These are phyloP conservation scores for Phaeosphaeriaceae sp. DNA, from an alignment of 2,329 filamentous ascomycete species.

Conservation along the genomic window DNA sequence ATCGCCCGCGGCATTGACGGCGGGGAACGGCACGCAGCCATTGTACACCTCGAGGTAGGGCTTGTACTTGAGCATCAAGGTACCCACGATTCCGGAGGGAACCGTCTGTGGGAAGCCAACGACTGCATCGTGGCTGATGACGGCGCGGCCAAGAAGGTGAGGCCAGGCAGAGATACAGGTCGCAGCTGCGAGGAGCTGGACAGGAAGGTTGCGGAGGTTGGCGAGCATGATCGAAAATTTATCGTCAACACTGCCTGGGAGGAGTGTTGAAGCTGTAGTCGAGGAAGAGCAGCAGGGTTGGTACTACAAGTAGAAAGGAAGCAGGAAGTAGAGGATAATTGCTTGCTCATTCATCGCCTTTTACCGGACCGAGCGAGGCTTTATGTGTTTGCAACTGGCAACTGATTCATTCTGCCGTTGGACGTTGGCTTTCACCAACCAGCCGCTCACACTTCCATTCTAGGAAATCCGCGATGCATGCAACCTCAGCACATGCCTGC, in stretches of 20 bases:
- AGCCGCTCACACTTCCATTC: constrained; percentile 2
- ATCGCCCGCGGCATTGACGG: constrained; percentile 64
- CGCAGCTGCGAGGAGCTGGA: constrained; percentile 30
- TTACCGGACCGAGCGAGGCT: not conserved
- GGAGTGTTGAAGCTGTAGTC: not conserved
- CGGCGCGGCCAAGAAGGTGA: constrained; percentile 47
- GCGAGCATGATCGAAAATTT: constrained; percentile 28
- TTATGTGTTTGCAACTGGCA: not conserved
- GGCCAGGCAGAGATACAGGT: constrained; percentile 30
- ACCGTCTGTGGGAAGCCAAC: constrained; percentile 63
- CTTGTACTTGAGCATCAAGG: constrained; percentile 63
- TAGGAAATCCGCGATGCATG: constrained; percentile 9
- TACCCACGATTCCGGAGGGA: constrained; percentile 55
- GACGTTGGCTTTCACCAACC: not conserved
- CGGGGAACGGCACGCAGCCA: constrained; percentile 69
- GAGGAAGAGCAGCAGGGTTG: no score
- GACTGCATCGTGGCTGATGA: constrained; percentile 55
- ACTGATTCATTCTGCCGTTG: not conserved
- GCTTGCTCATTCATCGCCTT: not conserved
- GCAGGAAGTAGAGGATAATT: not conserved
- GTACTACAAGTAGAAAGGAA: not conserved
- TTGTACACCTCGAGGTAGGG: constrained; percentile 63
- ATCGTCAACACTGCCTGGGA: no score
- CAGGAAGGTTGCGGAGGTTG: constrained; percentile 24
- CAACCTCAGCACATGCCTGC: constrained; percentile 6